Evolutionary conservation across 2,329 filamentous ascomycete genomes (phyloP).

Genomic region (Rachicladosporium sp.): DNA sequence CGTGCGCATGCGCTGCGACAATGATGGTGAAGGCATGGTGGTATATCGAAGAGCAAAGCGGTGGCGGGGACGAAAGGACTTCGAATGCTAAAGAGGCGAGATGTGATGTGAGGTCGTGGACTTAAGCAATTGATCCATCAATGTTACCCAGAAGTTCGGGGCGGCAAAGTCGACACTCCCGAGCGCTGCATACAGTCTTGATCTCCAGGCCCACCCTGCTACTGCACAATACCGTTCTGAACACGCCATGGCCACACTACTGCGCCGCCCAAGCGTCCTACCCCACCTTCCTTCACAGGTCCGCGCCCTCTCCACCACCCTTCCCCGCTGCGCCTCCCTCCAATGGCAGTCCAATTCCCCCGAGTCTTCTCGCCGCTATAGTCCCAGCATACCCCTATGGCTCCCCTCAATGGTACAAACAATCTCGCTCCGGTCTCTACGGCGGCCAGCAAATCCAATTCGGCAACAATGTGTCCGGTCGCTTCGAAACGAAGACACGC

Average conservation of each 20-base stretch:
- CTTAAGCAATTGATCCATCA: too few relatives aligned
- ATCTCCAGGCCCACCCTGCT: neutral
- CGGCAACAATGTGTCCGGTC: slow-evolving; percentile 62
- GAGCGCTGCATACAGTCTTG: neutral
- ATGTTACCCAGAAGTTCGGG: too few relatives aligned
- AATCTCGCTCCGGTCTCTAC: slow-evolving; percentile 50
- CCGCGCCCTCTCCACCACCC: slow-evolving; percentile 21
- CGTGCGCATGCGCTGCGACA: slow-evolving; percentile 56
- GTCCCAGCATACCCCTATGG: slow-evolving; percentile 57
- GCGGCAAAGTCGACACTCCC: too few relatives aligned
- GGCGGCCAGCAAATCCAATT: slow-evolving; percentile 59
- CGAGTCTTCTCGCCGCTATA: slow-evolving; percentile 17
- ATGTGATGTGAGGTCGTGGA: too few relatives aligned
- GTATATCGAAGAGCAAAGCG: too few relatives aligned
- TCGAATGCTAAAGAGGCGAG: too few relatives aligned
- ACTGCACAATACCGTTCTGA: neutral
- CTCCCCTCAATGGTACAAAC: slow-evolving; percentile 59
- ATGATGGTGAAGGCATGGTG: slow-evolving; percentile 2
- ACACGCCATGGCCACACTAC: slow-evolving; percentile 14
- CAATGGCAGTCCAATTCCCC: slow-evolving; percentile 22
- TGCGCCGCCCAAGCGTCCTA: slow-evolving; percentile 11
- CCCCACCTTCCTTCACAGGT: neutral
- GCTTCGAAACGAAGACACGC: slow-evolving; percentile 57
- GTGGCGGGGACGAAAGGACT: too few relatives aligned
- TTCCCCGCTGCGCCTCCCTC: slow-evolving; percentile 12